Evolutionary conservation across 192 early-diverging fungal genomes (phyloP).

Genomic region (Umbelopsis sp.): DNA sequence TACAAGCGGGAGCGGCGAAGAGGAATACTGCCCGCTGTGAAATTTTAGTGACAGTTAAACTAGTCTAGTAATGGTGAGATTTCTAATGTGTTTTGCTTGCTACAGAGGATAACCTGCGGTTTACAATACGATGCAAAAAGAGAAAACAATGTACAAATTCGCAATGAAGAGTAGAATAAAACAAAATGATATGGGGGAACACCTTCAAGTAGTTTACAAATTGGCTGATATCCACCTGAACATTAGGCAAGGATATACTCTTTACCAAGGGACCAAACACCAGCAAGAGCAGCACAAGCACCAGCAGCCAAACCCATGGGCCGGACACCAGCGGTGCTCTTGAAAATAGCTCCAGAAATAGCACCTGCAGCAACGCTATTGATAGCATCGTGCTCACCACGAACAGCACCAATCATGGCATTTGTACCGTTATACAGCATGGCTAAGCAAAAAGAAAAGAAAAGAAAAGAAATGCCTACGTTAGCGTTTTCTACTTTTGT

Average conservation of each 20-base stretch:
- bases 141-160: constrained; percentile 14
- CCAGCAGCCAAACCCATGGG: constrained; percentile 43
- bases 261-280: constrained; percentile 31
- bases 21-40: constrained; percentile 15
- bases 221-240: not conserved
- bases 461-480: not conserved
- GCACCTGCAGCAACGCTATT: constrained; percentile 74
- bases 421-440: constrained; percentile 82
- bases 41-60: not conserved
- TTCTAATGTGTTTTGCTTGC: not conserved
- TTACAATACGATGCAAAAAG: constrained; percentile 17
- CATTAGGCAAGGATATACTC: constrained; percentile 8
- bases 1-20: constrained; percentile 8
- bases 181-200: not conserved
- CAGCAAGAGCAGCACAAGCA: constrained; percentile 38
- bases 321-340: constrained; percentile 69
- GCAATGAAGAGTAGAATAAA: not conserved
- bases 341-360: constrained; percentile 76
- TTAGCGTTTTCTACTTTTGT: not conserved
- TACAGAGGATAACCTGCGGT: not conserved
- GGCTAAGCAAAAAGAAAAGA: constrained; percentile 32
- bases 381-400: constrained; percentile 65
- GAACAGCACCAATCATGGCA: constrained; percentile 61
- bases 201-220: constrained; percentile 1
- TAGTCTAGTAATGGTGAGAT: constrained; percentile 1